Percentiles rank a stretch among this genome's conserved stretches.
phyloP scores from a whole-genome alignment of 2,329 filamentous ascomycete species.

The Nakataea oryzae region DNA sequence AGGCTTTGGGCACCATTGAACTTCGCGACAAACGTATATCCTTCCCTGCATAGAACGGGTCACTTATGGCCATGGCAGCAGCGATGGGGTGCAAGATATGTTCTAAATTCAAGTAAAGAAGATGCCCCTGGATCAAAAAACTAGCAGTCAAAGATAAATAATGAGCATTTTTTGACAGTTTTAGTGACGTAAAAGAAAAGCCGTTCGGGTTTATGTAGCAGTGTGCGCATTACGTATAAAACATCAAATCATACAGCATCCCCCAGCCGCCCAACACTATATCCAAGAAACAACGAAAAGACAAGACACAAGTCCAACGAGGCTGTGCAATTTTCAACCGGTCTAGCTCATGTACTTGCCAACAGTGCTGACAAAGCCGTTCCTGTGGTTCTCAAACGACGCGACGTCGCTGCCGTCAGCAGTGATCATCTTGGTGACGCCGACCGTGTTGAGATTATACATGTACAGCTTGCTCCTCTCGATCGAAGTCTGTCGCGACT shows the following conservation, averaged over 20 bases:
- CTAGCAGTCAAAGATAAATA: too few relatives aligned
- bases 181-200: not conserved
- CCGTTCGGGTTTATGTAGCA: not conserved
- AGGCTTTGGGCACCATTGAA: too few relatives aligned
- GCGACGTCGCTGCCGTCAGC: constrained; percentile 10
- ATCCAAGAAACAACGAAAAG: too few relatives aligned
- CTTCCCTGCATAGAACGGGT: too few relatives aligned
- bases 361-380: constrained; percentile 13
- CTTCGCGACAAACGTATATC: too few relatives aligned
- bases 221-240: not conserved
- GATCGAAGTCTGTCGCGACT: constrained; percentile 26
- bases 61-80: too few relatives aligned
- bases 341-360: not conserved
- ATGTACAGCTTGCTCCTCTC: constrained; percentile 25
- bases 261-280: not conserved
- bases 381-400: constrained; percentile 10
- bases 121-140: too few relatives aligned
- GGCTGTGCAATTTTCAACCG: not conserved
- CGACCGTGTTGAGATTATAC: constrained; percentile 36
- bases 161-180: too few relatives aligned
- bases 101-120: too few relatives aligned
- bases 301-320: too few relatives aligned
- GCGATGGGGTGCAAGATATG: too few relatives aligned
- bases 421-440: constrained; percentile 13
- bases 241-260: not conserved